Evolutionary conservation across 257 asterid species (phyloP).

Genomic region (Solanum pinnatisectum): DNA sequence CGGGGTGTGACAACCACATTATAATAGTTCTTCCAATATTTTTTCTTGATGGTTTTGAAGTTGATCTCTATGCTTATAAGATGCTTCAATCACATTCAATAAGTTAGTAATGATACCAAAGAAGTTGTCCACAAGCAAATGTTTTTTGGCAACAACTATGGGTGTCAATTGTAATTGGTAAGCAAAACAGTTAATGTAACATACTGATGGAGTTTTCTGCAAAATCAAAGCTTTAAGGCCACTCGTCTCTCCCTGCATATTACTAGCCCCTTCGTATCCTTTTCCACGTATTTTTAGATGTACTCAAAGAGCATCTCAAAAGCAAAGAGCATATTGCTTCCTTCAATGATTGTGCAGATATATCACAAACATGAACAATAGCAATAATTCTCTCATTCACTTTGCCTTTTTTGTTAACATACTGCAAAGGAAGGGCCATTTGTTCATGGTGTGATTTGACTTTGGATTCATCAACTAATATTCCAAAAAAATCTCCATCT

Average conservation of each 20-base stretch:
- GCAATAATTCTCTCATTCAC: background rate
- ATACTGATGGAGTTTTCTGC: background rate
- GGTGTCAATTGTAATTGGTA: background rate
- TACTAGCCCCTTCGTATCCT: background rate
- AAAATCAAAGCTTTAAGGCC: background rate
- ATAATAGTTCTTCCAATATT: background rate
- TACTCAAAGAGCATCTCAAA: background rate
- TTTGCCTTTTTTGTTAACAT: background rate
- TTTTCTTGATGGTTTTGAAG: background rate
- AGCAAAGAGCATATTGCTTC: background rate
- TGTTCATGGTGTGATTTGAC: background rate
- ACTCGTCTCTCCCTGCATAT: background rate
- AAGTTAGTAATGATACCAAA: background rate
- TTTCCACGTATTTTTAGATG: background rate
- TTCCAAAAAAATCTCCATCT: too few species aligned
- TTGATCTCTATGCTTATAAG: background rate
- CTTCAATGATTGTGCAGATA: too few species aligned
- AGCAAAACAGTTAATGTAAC: background rate
- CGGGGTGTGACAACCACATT: background rate
- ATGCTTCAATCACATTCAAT: background rate
- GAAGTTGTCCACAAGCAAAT: background rate
- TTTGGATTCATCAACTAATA: too few species aligned
- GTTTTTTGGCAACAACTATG: background rate
- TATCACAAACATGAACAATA: background rate
- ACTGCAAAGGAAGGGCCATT: background rate